Conservation (phyloP, 495 filamentous ascomycete genomes). For the Lophiostoma macrostomum region DNA sequence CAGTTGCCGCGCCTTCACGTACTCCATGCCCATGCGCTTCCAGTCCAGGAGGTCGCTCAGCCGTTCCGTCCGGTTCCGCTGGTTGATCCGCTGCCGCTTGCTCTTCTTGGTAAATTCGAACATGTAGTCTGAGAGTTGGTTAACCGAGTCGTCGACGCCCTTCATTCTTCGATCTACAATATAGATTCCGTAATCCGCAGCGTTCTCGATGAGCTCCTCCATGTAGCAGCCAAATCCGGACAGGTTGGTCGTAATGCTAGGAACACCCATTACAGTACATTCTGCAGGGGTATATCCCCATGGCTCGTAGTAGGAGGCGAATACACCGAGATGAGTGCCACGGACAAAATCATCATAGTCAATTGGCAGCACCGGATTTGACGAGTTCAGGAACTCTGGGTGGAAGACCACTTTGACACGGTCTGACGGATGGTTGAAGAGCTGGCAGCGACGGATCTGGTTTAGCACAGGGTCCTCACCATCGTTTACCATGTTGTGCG, state of each 20-base stretch:
- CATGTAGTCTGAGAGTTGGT: conserved; percentile 90
- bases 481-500: conserved; percentile 99
- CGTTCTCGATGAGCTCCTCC: conserved; percentile 98
- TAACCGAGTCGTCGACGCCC: conserved; percentile 95
- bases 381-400: conserved; percentile 93
- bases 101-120: conserved; percentile 93
- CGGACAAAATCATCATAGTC: conserved; percentile 99
- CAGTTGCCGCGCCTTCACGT: conserved; percentile 93
- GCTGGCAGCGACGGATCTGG: conserved; percentile 90
- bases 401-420: conserved; percentile 98
- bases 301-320: conserved; percentile 97
- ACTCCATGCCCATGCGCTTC: conserved; percentile 99
- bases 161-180: conserved; percentile 95
- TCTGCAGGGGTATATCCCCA: conserved; percentile 99
- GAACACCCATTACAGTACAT: conserved; percentile 98
- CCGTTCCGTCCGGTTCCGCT: conserved; percentile 94
- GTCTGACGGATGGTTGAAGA: conserved; percentile 93
- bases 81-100: conserved; percentile 94
- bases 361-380: conserved; percentile 89
- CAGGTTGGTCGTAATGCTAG: conserved; percentile 95
- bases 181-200: conserved; percentile 96
- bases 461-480: conserved; percentile 90
- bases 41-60: conserved; percentile 93
- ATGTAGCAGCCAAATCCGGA: conserved; percentile 99
- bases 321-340: conserved; percentile 91